Base-by-base conservation (phyloP, 768 basidiomycete genomes). In the Russula abietina region DNA sequence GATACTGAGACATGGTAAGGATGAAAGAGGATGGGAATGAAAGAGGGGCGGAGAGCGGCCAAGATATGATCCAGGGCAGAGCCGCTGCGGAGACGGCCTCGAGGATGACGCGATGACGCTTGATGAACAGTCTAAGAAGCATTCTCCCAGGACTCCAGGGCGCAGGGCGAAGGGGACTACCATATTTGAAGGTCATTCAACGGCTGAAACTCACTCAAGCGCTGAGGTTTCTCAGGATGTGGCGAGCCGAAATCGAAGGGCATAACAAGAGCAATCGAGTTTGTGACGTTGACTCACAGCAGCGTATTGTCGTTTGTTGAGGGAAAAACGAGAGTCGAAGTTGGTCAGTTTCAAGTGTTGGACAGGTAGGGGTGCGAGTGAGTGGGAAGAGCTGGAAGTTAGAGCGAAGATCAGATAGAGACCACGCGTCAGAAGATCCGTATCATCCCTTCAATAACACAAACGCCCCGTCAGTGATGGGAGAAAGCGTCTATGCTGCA, bases 11-110 rank as follows among this genome's bases (percentile, higher is more conserved):
- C 63, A 64, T 64, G 2, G 24, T 28, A 38, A 2, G 32, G 17
- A 45, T 1, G 52, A 7, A 10, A 19, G n/a, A n/a, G n/a, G n/a
- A n/a, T n/a, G n/a, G n/a, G n/a, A n/a, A n/a, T n/a, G n/a, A n/a
- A n/a, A n/a, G n/a, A n/a, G n/a, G n/a, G n/a, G n/a, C n/a, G n/a
- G n/a, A 28, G 49, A 5, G 3, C 19, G 12, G 11, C 1, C 19
- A 33, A 49, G 17, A 50, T 59, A 64, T 60, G 41, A 19, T 24
- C 16, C 19, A 17, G 36, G 6, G 4, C n/a, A 28, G 22, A 11
- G 53, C 49, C 33, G 36, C 61, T 59, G 62, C 58, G 62, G 53
- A 59, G 46, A 50, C 32, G 36, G 52, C 62, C 62, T 54, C 57
- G 46, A 59, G 52, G 55, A 46, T 22, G 10, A 46, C 10, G 45